Base-by-base conservation (phyloP, 495 filamentous ascomycete species). In the Trichoderma gamsii region DNA sequence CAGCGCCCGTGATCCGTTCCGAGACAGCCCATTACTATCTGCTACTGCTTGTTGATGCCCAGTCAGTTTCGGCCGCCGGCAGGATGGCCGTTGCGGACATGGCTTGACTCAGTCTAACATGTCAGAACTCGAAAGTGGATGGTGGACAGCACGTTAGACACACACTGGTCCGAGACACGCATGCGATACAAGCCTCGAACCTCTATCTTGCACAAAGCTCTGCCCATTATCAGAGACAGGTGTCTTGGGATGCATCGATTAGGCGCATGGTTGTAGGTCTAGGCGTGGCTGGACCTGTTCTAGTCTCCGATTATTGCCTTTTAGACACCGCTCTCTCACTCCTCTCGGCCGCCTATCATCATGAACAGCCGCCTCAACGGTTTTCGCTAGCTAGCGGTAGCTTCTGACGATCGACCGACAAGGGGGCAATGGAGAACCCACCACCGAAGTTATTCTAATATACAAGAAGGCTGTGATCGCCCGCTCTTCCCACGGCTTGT, bases 291-390 rank as follows among this genome's bases (percentile, higher is more conserved):
- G 15, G 21, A 51, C 13, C 15, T 51, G 18, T 51, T 51, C n/a
- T n/a, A n/a, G 29, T n/a, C 49, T 52, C 49, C 49, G 49, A 25
- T 52, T 52, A 25, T 52, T 52, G 49, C 49, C 49, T 52, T 52
- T 52, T 52, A 52, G 49, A 52, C 21, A 52, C 49, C 49, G 21
- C 49, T 23, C n/a, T 52, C 49, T 21, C 49, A 6, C 8, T 18
- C n/a, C n/a, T 25, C 49, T 52, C n/a, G 49, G 49, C 49, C 49
- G 21, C 49, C 49, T 52, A 52, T 52, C 49, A 52, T 21, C 18
- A 52, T 21, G 18, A 52, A 52, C 49, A 46, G 49, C 18, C 6
- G 16, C 49, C 25, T n/a, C n/a, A n/a, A 16, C n/a, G 44, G 4
- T 52, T 11, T 21, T 52, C n/a, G 21, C 21, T 52, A 52, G 49